Evolutionary conservation across 2,329 filamentous ascomycete species (phyloP).

Genomic region (Penicillium brevicompactum): DNA sequence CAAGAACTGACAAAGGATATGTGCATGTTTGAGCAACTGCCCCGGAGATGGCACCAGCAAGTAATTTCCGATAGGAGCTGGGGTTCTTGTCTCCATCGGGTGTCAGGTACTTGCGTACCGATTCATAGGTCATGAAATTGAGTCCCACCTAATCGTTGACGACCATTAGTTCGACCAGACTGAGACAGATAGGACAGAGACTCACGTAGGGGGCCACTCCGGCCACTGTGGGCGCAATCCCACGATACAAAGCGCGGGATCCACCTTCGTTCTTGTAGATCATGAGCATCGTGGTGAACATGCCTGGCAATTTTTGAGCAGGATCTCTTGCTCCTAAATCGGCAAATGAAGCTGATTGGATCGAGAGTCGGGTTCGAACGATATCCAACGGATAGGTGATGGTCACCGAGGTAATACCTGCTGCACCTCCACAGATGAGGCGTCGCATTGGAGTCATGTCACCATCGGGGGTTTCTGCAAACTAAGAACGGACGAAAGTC

Average conservation of each 20-base stretch:
- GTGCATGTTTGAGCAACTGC: constrained; percentile 97
- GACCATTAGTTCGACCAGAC: constrained; percentile 18
- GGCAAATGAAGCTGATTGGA: constrained; percentile 94
- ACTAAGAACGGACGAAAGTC: constrained; percentile 42
- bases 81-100: constrained; percentile 86
- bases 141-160: constrained; percentile 69
- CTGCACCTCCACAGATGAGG: constrained; percentile 84
- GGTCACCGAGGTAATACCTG: constrained; percentile 92
- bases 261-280: constrained; percentile 96
- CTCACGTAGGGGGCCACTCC: constrained; percentile 91
- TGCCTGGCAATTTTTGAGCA: constrained; percentile 73
- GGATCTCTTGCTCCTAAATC: constrained; percentile 66
- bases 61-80: constrained; percentile 74
- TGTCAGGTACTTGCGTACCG: constrained; percentile 79
- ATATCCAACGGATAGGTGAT: constrained; percentile 97
- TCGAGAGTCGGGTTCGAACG: constrained; percentile 90
- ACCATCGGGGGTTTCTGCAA: constrained; percentile 78
- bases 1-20: constrained; percentile 80
- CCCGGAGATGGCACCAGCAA: constrained; percentile 90
- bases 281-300: constrained; percentile 78
- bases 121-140: constrained; percentile 99
- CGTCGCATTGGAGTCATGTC: constrained; percentile 74
- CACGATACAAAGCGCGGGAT: constrained; percentile 81
- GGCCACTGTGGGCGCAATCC: constrained; percentile 89
- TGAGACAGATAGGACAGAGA: constrained; percentile 10